Evolutionary conservation across 2,329 filamentous ascomycete species (phyloP).

Genomic region (Fusarium nisikadoi): DNA sequence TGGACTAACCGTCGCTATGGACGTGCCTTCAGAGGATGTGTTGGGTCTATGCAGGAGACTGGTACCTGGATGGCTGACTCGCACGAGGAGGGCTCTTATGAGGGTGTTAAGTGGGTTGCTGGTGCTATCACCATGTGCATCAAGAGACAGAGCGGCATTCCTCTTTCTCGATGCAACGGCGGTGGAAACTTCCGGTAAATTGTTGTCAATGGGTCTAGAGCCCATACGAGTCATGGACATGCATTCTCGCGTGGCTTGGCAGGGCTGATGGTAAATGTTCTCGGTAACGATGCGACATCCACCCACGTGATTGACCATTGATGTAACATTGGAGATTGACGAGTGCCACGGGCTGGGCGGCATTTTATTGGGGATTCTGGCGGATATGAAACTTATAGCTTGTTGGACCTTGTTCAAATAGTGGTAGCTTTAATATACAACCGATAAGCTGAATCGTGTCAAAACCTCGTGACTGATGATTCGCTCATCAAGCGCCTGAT

Average conservation of each 20-base stretch:
- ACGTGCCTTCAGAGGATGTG: constrained; percentile 5
- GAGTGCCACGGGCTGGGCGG: fast-evolving
- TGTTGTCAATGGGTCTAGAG: neutral
- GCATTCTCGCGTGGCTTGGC: neutral
- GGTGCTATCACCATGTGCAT: constrained; percentile 20
- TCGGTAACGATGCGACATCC: too few species aligned
- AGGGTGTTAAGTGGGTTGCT: constrained; percentile 18
- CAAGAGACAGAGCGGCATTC: constrained; percentile 4
- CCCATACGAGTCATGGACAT: neutral
- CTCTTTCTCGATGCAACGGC: constrained; percentile 21
- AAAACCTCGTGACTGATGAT: fast-evolving
- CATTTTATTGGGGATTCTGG: fast-evolving
- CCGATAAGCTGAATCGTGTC: neutral
- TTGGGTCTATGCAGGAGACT: constrained; percentile 1
- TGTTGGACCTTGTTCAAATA: neutral
- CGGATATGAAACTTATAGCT: too few species aligned
- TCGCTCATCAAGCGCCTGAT: neutral
- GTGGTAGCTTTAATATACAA: too few species aligned
- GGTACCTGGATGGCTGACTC: constrained; percentile 21
- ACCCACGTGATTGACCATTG: neutral
- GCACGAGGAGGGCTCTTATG: constrained; percentile 8
- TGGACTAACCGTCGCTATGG: constrained; percentile 14
- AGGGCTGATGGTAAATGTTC: neutral
- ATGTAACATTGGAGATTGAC: neutral
- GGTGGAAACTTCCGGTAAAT: constrained; percentile 6